Conservation (phyloP, 2,329 filamentous ascomycete species). For the Fusarium nurragi region DNA sequence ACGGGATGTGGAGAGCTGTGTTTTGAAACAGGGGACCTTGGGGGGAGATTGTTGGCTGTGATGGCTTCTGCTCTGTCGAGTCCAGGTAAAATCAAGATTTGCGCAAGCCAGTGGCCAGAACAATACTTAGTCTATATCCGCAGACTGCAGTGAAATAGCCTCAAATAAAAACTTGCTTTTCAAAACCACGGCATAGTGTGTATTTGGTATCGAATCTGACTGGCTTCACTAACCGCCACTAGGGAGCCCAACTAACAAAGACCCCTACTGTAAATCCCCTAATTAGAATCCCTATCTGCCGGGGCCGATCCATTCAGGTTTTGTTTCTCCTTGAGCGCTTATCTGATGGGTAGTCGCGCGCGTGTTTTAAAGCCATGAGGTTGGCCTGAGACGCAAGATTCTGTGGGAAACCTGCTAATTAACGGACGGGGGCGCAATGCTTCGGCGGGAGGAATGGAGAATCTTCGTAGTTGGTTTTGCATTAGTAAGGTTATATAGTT, state of each 20-base stretch:
- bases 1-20: slow-evolving; percentile 20
- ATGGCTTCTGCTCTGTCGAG: background rate
- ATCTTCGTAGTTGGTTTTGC: background rate
- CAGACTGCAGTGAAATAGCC: background rate
- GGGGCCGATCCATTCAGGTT: background rate
- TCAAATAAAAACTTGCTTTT: slow-evolving; percentile 3
- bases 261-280: slow-evolving; percentile 14
- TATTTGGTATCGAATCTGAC: background rate
- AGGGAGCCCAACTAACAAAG: background rate
- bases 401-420: slow-evolving; percentile 17
- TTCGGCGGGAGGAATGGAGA: slow-evolving; percentile 10
- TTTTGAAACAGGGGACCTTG: slow-evolving; percentile 27
- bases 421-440: slow-evolving; percentile 16
- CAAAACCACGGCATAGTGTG: background rate
- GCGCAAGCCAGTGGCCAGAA: background rate
- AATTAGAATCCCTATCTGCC: background rate
- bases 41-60: slow-evolving; percentile 11
- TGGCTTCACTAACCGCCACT: slow-evolving; percentile 12
- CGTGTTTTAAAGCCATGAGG: slow-evolving; percentile 29
- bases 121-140: background rate
- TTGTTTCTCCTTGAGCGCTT: slow-evolving; percentile 14
- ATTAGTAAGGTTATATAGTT: background rate
- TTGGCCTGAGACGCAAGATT: slow-evolving; percentile 25
- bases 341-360: slow-evolving; percentile 34
- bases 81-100: background rate